These are phyloP conservation scores for Botrytis pseudocinerea DNA, from an alignment of 2,329 filamentous ascomycete species.

Conservation along the genomic window DNA sequence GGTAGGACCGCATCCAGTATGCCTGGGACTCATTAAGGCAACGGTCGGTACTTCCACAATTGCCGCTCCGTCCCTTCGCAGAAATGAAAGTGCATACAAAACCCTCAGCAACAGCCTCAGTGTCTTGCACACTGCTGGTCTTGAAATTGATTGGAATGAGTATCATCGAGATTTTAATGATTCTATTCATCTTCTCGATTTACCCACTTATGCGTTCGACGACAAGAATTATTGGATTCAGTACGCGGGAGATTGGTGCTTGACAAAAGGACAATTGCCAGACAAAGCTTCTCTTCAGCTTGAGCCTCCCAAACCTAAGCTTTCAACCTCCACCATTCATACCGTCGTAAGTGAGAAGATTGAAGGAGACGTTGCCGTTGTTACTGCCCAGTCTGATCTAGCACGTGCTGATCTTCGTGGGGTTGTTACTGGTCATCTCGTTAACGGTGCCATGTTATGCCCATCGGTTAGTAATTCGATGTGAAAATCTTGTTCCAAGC, in stretches of 20 bases:
- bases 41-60: slow-evolving; percentile 52
- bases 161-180: slow-evolving; percentile 63
- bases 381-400: slow-evolving; percentile 56
- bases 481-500: slow-evolving; percentile 13
- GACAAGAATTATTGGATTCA: slow-evolving; percentile 68
- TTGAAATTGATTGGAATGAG: slow-evolving; percentile 69
- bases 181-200: slow-evolving; percentile 58
- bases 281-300: slow-evolving; percentile 49
- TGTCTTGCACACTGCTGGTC: slow-evolving; percentile 60
- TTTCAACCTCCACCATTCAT: slow-evolving; percentile 44
- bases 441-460: slow-evolving; percentile 57
- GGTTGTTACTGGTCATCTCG: slow-evolving; percentile 56
- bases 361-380: slow-evolving; percentile 49
- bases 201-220: slow-evolving; percentile 69
- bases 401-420: slow-evolving; percentile 42
- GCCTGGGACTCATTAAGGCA: slow-evolving; percentile 66
- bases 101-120: slow-evolving; percentile 59
- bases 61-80: slow-evolving; percentile 61
- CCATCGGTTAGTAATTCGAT: slow-evolving; percentile 29
- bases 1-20: slow-evolving; percentile 72
- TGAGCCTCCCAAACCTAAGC: slow-evolving; percentile 55
- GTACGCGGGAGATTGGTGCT: slow-evolving; percentile 65
- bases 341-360: slow-evolving; percentile 53
- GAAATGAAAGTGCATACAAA: slow-evolving; percentile 63
- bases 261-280: slow-evolving; percentile 59